phyloP scores from a whole-genome alignment of 2,329 filamentous ascomycete species.

The Drechslerella coelobrocha region DNA sequence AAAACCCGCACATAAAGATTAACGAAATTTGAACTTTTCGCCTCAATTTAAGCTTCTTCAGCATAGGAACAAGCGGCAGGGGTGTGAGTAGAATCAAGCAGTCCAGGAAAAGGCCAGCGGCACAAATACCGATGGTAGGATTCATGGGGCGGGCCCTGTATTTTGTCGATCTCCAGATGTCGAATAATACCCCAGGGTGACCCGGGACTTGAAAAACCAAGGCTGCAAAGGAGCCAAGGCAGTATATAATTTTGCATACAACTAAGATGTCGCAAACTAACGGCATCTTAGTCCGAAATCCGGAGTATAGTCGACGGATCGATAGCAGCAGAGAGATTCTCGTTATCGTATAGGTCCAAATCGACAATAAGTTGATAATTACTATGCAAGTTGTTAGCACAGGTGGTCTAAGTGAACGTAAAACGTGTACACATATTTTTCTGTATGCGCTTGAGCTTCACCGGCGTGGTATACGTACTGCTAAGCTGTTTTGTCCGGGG shows the following conservation, averaged over 20 bases:
- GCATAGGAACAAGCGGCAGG: slow-evolving; percentile 31
- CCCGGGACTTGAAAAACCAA: slow-evolving; percentile 41
- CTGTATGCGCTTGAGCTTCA: neutral
- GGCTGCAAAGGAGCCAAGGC: slow-evolving; percentile 24
- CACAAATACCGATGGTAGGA: slow-evolving; percentile 39
- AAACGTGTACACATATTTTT: neutral
- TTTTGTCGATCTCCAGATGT: slow-evolving; percentile 40
- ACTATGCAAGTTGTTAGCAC: slow-evolving; percentile 23
- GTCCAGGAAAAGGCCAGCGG: slow-evolving; percentile 31
- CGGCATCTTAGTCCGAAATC: slow-evolving; percentile 41
- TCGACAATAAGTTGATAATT: slow-evolving; percentile 33
- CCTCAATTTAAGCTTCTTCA: slow-evolving; percentile 22
- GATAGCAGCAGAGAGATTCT: slow-evolving; percentile 38
- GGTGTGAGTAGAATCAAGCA: slow-evolving; percentile 44
- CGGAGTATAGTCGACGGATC: slow-evolving; percentile 42
- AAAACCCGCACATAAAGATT: slow-evolving; percentile 41
- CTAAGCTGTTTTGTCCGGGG: slow-evolving; percentile 34
- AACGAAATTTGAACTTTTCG: slow-evolving; percentile 37
- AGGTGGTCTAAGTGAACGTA: too few relatives aligned
- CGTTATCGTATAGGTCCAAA: slow-evolving; percentile 46
- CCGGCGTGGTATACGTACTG: slow-evolving; percentile 19
- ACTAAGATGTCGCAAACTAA: slow-evolving; percentile 37
- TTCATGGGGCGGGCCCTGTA: slow-evolving; percentile 39
- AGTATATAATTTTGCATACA: slow-evolving; percentile 41
- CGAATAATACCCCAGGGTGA: slow-evolving; percentile 42